Evolutionary conservation across 31 red algal genomes (phyloP), one percentile per base, ranked within the genome.

Genomic region (Odonthalia washingtoniensis): DNA sequence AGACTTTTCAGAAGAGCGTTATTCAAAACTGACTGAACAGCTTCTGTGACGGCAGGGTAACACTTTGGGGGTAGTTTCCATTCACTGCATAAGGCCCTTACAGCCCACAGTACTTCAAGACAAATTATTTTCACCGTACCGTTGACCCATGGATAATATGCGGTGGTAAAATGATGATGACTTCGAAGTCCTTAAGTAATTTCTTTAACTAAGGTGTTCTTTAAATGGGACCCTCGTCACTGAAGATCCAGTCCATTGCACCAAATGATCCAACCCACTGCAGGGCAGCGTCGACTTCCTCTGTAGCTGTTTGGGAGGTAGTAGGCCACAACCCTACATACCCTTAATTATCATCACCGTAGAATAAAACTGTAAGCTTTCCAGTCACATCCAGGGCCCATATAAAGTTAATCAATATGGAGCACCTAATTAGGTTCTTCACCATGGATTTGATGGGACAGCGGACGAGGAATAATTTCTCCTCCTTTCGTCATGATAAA

Each of bases 81-180:
- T 64, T 82, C 82, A 0, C 46, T 67, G 1, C 65, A 53, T 5
- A 92, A 60, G 16, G 90, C 82, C 38, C 52, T 80, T 17, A 52
- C 77, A 1, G 81, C 70, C 61, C 61, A 30, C 35, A 80, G 33
- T 0, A 80, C 53, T 79, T 91, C 73, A 2, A 68, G 57, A 60
- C 49, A 80, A 1, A 85, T 26, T 5, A 68, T 3, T 35, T 81
- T 80, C 24, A 87, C 90, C 35, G 79, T 49, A 26, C 83, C 62
- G 67, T 81, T 93, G 2, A 21, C 66, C 90, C 74, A 80, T 53
- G 82, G 74, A 31, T 16, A 70, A 32, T 93, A 93, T 0, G 83
- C 65, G 18, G 68, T 87, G 0, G 42, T 44, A 75, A 69, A 65
- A 82, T 77, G 67, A 81, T 43, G 65, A 83, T 61, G n/a, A 65